Conservation (phyloP, 441 rosid species). For the Corymbia calophylla region DNA sequence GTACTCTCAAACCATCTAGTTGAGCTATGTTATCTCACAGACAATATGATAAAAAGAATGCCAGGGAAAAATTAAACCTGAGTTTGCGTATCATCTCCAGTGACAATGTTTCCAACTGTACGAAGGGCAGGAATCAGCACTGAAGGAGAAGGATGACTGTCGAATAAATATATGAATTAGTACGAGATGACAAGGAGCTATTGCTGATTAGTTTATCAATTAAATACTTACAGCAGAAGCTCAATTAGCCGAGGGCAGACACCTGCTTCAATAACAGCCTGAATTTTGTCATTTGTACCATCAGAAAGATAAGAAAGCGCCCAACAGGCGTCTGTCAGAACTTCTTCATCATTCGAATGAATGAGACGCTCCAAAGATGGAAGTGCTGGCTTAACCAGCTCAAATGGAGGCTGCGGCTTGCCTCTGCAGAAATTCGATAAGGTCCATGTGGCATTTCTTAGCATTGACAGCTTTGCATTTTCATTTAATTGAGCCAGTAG, state of each 20-base stretch:
- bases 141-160: constrained; percentile 58
- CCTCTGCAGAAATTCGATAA: constrained; percentile 70
- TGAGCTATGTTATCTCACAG: background rate
- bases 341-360: constrained; percentile 64
- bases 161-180: background rate
- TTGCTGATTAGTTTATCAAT: background rate
- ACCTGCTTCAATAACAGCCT: constrained; percentile 61
- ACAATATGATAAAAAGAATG: background rate
- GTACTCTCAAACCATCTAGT: background rate
- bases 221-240: constrained; percentile 46
- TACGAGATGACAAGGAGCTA: background rate
- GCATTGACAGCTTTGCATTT: constrained; percentile 65
- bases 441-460: constrained; percentile 83
- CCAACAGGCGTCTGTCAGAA: constrained; percentile 71
- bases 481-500: constrained; percentile 60
- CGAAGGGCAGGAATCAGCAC: constrained; percentile 71
- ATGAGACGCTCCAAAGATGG: constrained; percentile 57
- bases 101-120: constrained; percentile 60
- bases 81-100: constrained; percentile 67
- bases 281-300: constrained; percentile 73
- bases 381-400: constrained; percentile 59
- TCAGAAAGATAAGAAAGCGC: constrained; percentile 68
- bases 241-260: constrained; percentile 59
- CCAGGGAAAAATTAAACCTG: constrained; percentile 21
- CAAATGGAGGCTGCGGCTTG: constrained; percentile 67